Percentiles rank a stretch among this genome's conserved stretches.
These are phyloP conservation scores for Clonostachys chloroleuca DNA, from an alignment of 2,329 filamentous ascomycete genomes.

Conservation along the genomic window DNA sequence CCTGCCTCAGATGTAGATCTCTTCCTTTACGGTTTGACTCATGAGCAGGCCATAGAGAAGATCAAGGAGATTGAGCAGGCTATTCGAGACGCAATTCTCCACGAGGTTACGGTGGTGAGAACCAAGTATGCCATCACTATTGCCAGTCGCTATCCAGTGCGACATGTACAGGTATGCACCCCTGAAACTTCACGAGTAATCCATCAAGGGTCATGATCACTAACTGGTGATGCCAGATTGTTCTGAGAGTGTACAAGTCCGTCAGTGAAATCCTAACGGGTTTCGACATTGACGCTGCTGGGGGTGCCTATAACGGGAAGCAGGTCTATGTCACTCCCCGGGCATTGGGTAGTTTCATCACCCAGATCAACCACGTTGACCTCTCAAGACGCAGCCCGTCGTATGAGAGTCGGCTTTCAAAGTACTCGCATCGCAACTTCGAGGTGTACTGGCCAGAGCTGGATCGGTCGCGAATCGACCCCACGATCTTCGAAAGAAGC, in stretches of 20 bases:
- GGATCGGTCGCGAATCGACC: slow-evolving; percentile 72
- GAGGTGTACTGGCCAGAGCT: slow-evolving; percentile 77
- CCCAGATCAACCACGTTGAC: slow-evolving; percentile 78
- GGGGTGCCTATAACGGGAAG: slow-evolving; percentile 73
- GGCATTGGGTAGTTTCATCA: slow-evolving; percentile 74
- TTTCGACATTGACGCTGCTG: slow-evolving; percentile 84
- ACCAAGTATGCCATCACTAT: slow-evolving; percentile 89
- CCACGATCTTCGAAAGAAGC: slow-evolving; percentile 81
- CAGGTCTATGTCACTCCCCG: slow-evolving; percentile 78
- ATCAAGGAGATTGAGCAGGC: slow-evolving; percentile 75
- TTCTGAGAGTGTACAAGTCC: slow-evolving; percentile 80
- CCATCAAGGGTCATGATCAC: too few relatives aligned
- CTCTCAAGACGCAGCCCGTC: slow-evolving; percentile 76
- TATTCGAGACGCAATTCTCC: slow-evolving; percentile 73
- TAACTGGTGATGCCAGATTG: slow-evolving; percentile 49
- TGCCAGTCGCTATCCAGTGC: slow-evolving; percentile 75
- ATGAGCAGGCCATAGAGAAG: slow-evolving; percentile 76
- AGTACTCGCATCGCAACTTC: slow-evolving; percentile 81
- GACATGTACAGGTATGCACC: slow-evolving; percentile 62
- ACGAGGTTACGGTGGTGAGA: slow-evolving; percentile 79
- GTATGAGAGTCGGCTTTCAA: slow-evolving; percentile 82
- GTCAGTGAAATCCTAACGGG: slow-evolving; percentile 81
- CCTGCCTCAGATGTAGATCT: slow-evolving; percentile 85
- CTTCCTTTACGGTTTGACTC: slow-evolving; percentile 75
- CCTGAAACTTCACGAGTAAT: too few relatives aligned